Evolutionary conservation across 768 basidiomycete species (phyloP).

Genomic region (Plicaturopsis crispa): DNA sequence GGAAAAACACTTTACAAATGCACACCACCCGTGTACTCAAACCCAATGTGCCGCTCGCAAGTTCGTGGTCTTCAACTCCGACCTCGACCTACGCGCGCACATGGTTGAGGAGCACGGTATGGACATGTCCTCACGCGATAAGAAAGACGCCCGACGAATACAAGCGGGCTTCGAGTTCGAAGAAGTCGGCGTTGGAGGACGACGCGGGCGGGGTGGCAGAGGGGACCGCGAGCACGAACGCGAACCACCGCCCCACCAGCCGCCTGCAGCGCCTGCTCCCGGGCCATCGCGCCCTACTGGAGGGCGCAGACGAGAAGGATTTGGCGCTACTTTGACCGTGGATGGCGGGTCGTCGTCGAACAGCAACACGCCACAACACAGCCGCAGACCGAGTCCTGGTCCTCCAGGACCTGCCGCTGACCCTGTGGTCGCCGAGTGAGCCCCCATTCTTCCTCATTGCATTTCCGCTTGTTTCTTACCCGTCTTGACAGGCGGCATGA

Average conservation of each 20-base stretch:
- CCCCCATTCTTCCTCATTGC: constrained; percentile 5
- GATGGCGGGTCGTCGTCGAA: constrained; percentile 17
- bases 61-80: constrained; percentile 89
- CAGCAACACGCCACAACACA: constrained; percentile 11
- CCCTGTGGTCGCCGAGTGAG: constrained; percentile 48
- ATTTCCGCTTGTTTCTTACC: constrained; percentile 3
- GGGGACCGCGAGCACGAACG: constrained; percentile 44
- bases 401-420: constrained; percentile 39
- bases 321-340: constrained; percentile 51
- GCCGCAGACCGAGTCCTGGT: constrained; percentile 21
- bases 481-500: constrained; percentile 50
- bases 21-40: constrained; percentile 75
- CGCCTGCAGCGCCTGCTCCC: constrained; percentile 2
- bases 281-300: constrained; percentile 17
- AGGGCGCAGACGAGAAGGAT: constrained; percentile 49
- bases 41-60: constrained; percentile 73
- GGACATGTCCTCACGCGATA: constrained; percentile 64
- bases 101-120: constrained; percentile 78
- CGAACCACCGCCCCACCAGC: constrained; percentile 31
- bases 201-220: constrained; percentile 36
- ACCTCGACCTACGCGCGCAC: constrained; percentile 87
- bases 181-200: constrained; percentile 37
- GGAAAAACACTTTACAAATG: constrained; percentile 71
- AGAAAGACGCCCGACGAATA: constrained; percentile 60
- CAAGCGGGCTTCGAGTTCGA: constrained; percentile 63